phyloP scores from a whole-genome alignment of 2,329 filamentous ascomycete genomes.

The Arthrocladium fulminans region DNA sequence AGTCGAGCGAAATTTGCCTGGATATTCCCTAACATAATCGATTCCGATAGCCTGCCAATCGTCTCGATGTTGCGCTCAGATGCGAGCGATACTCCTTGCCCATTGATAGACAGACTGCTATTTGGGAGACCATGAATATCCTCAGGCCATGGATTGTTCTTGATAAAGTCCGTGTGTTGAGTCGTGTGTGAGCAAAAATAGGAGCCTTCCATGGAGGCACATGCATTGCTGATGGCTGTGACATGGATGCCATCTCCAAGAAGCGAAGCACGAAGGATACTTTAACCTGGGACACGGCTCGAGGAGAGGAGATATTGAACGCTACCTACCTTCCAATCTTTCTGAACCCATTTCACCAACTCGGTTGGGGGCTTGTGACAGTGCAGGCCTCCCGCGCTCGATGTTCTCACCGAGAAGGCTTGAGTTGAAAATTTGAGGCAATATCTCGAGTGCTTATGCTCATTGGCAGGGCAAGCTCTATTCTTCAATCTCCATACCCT shows the following conservation, averaged over 20 bases:
- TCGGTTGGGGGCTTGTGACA: too few relatives aligned
- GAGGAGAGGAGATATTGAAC: too few relatives aligned
- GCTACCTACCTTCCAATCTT: too few relatives aligned
- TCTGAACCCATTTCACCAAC: too few relatives aligned
- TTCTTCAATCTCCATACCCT: too few relatives aligned
- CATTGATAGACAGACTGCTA: neutral
- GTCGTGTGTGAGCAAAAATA: neutral
- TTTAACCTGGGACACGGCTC: too few relatives aligned
- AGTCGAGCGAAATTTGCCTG: neutral
- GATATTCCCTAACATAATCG: conserved; percentile 39
- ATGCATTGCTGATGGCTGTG: neutral
- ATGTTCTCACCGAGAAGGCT: too few relatives aligned
- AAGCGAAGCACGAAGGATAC: neutral
- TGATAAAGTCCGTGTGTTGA: neutral
- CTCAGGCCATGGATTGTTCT: neutral
- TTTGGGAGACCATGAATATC: neutral
- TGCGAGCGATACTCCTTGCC: neutral
- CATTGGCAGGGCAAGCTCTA: too few relatives aligned
- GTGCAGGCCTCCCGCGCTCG: too few relatives aligned
- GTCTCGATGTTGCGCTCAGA: conserved; percentile 22
- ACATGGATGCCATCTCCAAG: neutral
- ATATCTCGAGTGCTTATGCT: too few relatives aligned
- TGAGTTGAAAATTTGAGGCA: too few relatives aligned
- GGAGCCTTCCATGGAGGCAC: neutral
- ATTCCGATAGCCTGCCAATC: conserved; percentile 54